A percentile compares a stretch with the other conserved stretches of the same genome.
These are phyloP conservation scores for Erythrobasidium hasegawianum DNA, from an alignment of 1,284 basidiomycete genomes.

Conservation along the genomic window DNA sequence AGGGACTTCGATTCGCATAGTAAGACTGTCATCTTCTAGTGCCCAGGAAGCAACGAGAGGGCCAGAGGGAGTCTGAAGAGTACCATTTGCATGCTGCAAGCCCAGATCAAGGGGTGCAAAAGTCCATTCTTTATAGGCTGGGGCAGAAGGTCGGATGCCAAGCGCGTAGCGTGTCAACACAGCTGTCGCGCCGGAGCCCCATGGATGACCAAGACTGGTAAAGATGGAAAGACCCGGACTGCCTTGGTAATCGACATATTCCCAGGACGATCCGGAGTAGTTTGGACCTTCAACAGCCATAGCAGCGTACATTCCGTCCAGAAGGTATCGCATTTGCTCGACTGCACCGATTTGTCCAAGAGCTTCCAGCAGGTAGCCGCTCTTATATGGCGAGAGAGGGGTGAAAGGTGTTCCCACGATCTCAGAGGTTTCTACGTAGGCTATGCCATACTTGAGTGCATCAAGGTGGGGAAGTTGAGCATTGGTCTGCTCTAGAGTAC, in stretches of 20 bases:
- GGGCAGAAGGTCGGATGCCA: neutral
- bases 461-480: constrained; percentile 5
- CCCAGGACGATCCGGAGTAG: constrained; percentile 10
- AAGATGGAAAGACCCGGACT: constrained; percentile 7
- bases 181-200: constrained; percentile 15
- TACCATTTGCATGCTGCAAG: too few species aligned
- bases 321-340: constrained; percentile 4
- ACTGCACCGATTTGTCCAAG: neutral
- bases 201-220: constrained; percentile 8
- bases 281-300: constrained; percentile 2
- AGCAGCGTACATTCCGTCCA: neutral
- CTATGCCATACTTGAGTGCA: constrained; percentile 16
- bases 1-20: too few species aligned
- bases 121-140: too few species aligned
- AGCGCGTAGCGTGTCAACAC: constrained; percentile 4
- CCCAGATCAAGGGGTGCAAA: too few species aligned
- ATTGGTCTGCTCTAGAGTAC: neutral
- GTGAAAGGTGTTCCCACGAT: neutral
- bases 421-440: neutral
- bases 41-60: too few species aligned
- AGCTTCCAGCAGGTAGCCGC: constrained; percentile 5
- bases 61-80: too few species aligned
- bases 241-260: constrained; percentile 7
- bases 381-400: constrained; percentile 6
- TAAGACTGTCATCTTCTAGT: too few species aligned